Evolutionary conservation across 2,329 filamentous ascomycete species (phyloP).

Genomic region (Sclerotinia borealis): DNA sequence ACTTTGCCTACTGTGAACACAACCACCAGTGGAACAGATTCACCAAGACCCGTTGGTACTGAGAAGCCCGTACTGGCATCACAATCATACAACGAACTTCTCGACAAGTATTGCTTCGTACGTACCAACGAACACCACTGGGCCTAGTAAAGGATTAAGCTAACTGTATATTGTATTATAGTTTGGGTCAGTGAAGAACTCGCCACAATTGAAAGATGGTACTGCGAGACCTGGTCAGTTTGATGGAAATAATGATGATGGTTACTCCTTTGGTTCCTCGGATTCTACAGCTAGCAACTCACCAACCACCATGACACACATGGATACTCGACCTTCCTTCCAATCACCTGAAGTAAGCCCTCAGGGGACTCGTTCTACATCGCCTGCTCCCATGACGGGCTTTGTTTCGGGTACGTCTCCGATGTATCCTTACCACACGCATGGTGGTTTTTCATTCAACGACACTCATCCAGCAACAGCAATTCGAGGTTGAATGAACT

Average conservation of each 20-base stretch:
- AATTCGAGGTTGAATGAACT: constrained; percentile 30
- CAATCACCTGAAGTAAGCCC: constrained; percentile 27
- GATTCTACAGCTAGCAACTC: constrained; percentile 34
- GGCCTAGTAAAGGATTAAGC: constrained; percentile 30
- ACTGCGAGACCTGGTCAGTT: constrained; percentile 39
- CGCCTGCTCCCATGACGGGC: constrained; percentile 41
- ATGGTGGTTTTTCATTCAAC: constrained; percentile 31
- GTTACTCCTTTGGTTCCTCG: constrained; percentile 28
- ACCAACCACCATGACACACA: constrained; percentile 25
- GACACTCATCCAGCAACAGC: constrained; percentile 34
- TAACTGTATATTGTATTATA: constrained; percentile 38
- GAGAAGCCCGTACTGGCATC: constrained; percentile 71
- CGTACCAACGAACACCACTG: constrained; percentile 49
- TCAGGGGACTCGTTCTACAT: constrained; percentile 36
- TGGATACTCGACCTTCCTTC: constrained; percentile 24
- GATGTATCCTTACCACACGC: constrained; percentile 32
- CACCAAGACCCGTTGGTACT: constrained; percentile 45
- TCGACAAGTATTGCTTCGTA: constrained; percentile 99
- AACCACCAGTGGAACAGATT: constrained; percentile 39
- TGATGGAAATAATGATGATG: constrained; percentile 39
- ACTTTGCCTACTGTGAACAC: constrained; percentile 24
- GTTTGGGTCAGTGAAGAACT: constrained; percentile 57
- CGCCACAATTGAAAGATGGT: constrained; percentile 45
- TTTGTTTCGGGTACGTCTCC: constrained; percentile 43
- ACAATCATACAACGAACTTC: constrained; percentile 89